Evolutionary conservation across 2,329 filamentous ascomycete genomes (phyloP).

Genomic region (Pseudonectria foliicola): DNA sequence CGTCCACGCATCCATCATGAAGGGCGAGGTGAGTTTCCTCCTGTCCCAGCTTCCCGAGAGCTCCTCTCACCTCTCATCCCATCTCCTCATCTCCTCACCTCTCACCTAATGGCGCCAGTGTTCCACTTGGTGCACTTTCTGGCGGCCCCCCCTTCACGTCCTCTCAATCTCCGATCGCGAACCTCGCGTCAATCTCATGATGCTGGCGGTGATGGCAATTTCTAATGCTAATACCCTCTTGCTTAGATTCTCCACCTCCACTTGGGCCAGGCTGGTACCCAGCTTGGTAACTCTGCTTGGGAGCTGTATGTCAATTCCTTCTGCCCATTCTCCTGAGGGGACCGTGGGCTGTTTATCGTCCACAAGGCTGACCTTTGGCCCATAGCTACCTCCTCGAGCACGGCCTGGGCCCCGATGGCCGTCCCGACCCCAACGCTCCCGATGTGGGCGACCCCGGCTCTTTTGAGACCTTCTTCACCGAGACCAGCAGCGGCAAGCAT

Average conservation of each 20-base stretch:
- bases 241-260: conserved; percentile 55
- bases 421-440: conserved; percentile 53
- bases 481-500: conserved; percentile 65
- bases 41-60: conserved; percentile 4
- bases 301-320: conserved; percentile 55
- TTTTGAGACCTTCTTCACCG: conserved; percentile 67
- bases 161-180: too few relatives aligned
- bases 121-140: conserved; percentile 14
- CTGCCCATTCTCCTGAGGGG: conserved; percentile 3
- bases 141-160: background rate
- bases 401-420: conserved; percentile 58
- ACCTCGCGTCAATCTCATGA: too few relatives aligned
- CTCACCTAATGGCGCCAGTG: conserved; percentile 5
- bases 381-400: conserved; percentile 65
- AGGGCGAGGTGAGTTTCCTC: conserved; percentile 45
- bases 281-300: conserved; percentile 70
- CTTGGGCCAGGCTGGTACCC: conserved; percentile 62
- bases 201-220: too few relatives aligned
- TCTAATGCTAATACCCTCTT: background rate
- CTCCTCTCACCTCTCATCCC: conserved; percentile 1
- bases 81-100: conserved; percentile 2
- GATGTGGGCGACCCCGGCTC: conserved; percentile 56
- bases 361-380: conserved; percentile 16
- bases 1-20: conserved; percentile 37
- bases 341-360: too few relatives aligned